Percentiles rank a stretch among this genome's conserved stretches.
Conservation (phyloP, 2,329 filamentous ascomycete species). For the Penicillium sp. region DNA sequence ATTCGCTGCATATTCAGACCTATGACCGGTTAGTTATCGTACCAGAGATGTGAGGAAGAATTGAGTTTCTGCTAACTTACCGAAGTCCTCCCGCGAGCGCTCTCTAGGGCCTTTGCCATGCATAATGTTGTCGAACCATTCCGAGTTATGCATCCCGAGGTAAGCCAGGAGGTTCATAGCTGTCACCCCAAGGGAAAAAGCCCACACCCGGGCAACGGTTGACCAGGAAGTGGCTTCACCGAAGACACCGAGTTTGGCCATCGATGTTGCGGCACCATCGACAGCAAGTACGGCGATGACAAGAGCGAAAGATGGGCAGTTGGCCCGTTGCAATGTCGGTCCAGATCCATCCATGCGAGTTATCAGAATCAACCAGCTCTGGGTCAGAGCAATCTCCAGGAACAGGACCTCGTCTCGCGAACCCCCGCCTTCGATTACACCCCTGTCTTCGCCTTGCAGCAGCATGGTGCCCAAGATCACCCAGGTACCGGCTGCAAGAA, state of each 20-base stretch:
- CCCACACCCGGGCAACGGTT: conserved; percentile 82
- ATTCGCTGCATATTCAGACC: conserved; percentile 87
- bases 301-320: conserved; percentile 82
- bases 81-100: conserved; percentile 82
- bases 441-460: conserved; percentile 63
- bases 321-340: conserved; percentile 75
- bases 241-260: conserved; percentile 84
- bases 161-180: conserved; percentile 77
- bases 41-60: neutral
- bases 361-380: conserved; percentile 97
- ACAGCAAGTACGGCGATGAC: conserved; percentile 73
- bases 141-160: conserved; percentile 77
- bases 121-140: conserved; percentile 87
- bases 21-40: conserved; percentile 51
- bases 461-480: conserved; percentile 85
- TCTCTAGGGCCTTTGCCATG: conserved; percentile 82
- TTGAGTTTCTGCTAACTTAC: conserved; percentile 54
- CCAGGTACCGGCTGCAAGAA: conserved; percentile 82
- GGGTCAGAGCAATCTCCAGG: conserved; percentile 83
- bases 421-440: conserved; percentile 89
- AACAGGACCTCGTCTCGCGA: conserved; percentile 78
- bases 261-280: conserved; percentile 79
- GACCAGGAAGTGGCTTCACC: conserved; percentile 65
- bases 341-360: conserved; percentile 74
- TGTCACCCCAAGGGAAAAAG: conserved; percentile 77